Evolutionary conservation across 2,329 filamentous ascomycete genomes (phyloP).

Genomic region (Zasmidium angulare): DNA sequence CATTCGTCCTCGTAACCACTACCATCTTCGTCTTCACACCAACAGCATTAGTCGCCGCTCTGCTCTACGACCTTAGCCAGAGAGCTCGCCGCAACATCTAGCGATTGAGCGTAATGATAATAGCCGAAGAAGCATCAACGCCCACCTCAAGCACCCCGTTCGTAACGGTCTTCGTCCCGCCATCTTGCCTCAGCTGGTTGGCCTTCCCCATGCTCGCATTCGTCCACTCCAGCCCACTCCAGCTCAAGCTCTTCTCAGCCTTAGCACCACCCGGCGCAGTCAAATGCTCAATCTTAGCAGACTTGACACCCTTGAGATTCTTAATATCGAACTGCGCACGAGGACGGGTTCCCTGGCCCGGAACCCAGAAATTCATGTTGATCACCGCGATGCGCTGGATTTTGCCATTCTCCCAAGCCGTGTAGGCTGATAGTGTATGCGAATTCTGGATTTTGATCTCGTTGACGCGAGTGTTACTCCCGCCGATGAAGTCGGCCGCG

Average conservation of each 20-base stretch:
- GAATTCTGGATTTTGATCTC: background rate
- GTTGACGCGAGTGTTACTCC: background rate
- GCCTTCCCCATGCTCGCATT: conserved; percentile 3
- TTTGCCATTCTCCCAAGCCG: conserved; percentile 6
- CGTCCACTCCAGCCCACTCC: conserved; percentile 11
- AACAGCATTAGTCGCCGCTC: too few species aligned
- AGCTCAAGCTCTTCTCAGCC: conserved; percentile 4
- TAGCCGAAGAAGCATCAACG: conserved; percentile 5
- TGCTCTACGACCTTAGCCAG: too few species aligned
- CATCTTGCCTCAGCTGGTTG: conserved; percentile 6
- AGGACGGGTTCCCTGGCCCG: background rate
- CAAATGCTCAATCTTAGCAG: conserved; percentile 7
- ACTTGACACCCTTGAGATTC: background rate
- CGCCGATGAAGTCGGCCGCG: conserved; percentile 11
- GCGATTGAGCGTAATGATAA: too few species aligned
- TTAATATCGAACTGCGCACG: conserved; percentile 4
- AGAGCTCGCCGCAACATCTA: too few species aligned
- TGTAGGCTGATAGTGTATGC: conserved; percentile 2
- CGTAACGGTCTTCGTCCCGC: conserved; percentile 4
- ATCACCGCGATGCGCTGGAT: conserved; percentile 5
- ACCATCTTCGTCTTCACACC: too few species aligned
- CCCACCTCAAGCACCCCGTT: conserved; percentile 6
- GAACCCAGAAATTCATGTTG: conserved; percentile 10
- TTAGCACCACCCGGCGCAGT: conserved; percentile 3
- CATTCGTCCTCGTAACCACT: too few species aligned